Conservation (phyloP, 108 stramenopile species). For the Nitzschia sp. region DNA sequence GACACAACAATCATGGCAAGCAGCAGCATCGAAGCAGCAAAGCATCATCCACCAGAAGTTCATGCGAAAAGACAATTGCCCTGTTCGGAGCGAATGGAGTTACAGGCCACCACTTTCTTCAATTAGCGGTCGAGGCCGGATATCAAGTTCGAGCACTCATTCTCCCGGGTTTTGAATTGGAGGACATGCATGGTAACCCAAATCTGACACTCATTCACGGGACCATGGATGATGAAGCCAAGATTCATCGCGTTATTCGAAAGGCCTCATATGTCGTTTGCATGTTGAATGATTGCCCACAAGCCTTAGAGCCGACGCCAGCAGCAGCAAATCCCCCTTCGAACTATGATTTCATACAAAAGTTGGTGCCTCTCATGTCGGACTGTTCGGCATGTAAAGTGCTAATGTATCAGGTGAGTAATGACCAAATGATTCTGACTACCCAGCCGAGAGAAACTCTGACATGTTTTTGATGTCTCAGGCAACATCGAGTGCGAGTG, state of each 20-base stretch:
- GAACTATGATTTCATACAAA: slow-evolving; percentile 28
- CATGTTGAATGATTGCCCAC: slow-evolving; percentile 38
- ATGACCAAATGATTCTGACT: background rate
- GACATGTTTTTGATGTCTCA: background rate
- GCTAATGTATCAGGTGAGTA: slow-evolving; percentile 32
- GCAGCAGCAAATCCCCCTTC: background rate
- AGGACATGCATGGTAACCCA: slow-evolving; percentile 24
- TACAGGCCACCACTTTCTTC: slow-evolving; percentile 49
- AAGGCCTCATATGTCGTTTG: slow-evolving; percentile 42
- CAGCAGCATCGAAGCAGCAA: background rate
- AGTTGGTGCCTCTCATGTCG: slow-evolving; percentile 24
- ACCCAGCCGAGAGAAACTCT: background rate
- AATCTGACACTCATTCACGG: slow-evolving; percentile 32
- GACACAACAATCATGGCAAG: background rate
- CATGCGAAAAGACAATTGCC: slow-evolving; percentile 39
- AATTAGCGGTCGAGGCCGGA: slow-evolving; percentile 54
- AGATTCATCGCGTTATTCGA: slow-evolving; percentile 26
- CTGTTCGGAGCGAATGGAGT: slow-evolving; percentile 50
- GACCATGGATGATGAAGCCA: slow-evolving; percentile 33
- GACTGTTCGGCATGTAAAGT: slow-evolving; percentile 21
- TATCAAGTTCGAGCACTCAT: slow-evolving; percentile 44
- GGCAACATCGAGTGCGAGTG: slow-evolving; percentile 38
- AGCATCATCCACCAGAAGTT: background rate
- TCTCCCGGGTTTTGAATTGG: slow-evolving; percentile 30
- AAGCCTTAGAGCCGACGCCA: slow-evolving; percentile 3